These are phyloP conservation scores for Pichia sp. DNA, from an alignment of 1,139 yeast species.

Conservation along the genomic window DNA sequence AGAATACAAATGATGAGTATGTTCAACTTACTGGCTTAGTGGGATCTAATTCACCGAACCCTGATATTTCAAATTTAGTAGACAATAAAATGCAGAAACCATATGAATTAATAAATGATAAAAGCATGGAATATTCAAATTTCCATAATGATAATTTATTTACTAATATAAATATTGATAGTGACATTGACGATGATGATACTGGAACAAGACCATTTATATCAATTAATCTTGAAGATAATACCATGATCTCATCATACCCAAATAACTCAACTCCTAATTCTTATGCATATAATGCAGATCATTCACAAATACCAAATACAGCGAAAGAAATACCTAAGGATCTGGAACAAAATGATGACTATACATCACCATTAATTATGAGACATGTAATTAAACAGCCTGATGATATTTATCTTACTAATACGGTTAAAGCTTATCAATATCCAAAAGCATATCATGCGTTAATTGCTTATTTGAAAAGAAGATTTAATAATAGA, in stretches of 20 bases:
- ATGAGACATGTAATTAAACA: slow-evolving; percentile 55
- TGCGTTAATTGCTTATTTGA: slow-evolving; percentile 50
- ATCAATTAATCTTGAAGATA: slow-evolving; percentile 23
- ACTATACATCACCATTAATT: slow-evolving; percentile 49
- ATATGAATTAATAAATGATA: not conserved
- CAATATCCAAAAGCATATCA: slow-evolving; percentile 66
- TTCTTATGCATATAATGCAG: slow-evolving; percentile 30
- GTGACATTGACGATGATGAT: slow-evolving; percentile 14
- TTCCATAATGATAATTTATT: not conserved
- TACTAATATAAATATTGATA: too few relatives aligned
- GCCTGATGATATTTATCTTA: slow-evolving; percentile 55
- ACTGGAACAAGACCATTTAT: slow-evolving; percentile 25
- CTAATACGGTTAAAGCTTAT: slow-evolving; percentile 48
- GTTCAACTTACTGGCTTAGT: slow-evolving; percentile 52
- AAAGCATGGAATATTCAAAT: not conserved
- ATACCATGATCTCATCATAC: slow-evolving; percentile 28
- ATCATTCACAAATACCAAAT: slow-evolving; percentile 28
- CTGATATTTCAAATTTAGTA: slow-evolving; percentile 26
- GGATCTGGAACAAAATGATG: slow-evolving; percentile 27
- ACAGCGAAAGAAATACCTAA: slow-evolving; percentile 27
- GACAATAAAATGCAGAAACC: not conserved
- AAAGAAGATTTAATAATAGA: slow-evolving; percentile 45
- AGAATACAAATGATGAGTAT: slow-evolving; percentile 47
- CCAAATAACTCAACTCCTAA: slow-evolving; percentile 28
- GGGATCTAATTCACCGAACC: slow-evolving; percentile 47